Evolutionary conservation across 1,139 yeast species (phyloP).

Genomic region (Kluyveromyces sp.): DNA sequence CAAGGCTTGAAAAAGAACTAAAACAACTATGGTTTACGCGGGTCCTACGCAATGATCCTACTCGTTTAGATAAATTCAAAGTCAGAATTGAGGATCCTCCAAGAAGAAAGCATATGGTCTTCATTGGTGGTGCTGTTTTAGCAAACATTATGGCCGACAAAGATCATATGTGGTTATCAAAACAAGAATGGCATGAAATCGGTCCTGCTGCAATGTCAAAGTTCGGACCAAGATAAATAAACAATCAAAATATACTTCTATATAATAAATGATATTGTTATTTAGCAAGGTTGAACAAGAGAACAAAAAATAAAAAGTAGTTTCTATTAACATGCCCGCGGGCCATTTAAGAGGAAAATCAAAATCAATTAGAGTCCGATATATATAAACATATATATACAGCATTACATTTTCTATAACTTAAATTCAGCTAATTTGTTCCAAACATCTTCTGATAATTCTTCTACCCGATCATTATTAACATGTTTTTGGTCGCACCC

Average conservation of each 20-base stretch:
- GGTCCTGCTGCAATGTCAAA: constrained; percentile 79
- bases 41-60: constrained; percentile 80
- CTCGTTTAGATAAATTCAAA: constrained; percentile 83
- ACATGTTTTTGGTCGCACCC: constrained; percentile 43
- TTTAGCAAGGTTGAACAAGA: no score
- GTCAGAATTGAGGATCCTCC: constrained; percentile 98
- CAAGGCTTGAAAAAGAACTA: constrained; percentile 88
- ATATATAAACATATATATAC: no score
- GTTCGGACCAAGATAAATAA: constrained; percentile 77
- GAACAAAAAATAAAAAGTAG: no score
- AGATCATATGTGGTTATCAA: constrained; percentile 96
- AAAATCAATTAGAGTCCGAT: no score
- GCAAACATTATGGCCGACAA: constrained; percentile 98
- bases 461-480: constrained; percentile 36
- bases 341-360: no score
- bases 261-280: background rate
- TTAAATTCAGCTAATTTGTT: constrained; percentile 28
- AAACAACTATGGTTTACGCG: constrained; percentile 92
- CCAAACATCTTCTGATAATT: constrained; percentile 49
- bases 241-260: background rate
- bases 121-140: constrained; percentile 96
- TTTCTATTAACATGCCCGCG: no score
- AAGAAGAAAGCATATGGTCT: constrained; percentile 97
- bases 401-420: constrained; percentile 10
- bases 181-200: constrained; percentile 96